Base-by-base conservation (phyloP, 1,284 basidiomycete species). In the Naganishia albida region DNA sequence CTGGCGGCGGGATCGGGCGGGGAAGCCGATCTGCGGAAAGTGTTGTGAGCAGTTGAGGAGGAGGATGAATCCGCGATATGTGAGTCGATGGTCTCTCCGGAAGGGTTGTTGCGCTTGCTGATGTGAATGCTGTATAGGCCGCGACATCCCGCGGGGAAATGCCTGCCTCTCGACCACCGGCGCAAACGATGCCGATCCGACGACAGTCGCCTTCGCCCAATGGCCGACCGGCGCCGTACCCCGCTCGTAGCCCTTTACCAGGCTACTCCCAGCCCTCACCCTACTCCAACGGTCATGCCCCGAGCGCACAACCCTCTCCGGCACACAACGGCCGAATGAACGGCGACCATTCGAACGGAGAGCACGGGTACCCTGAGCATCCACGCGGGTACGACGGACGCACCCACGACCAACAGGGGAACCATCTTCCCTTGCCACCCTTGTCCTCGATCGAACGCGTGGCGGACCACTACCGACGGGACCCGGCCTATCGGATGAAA, bases 31-130 rank as follows among this genome's bases (percentile, higher is more conserved):
- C 7, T 63, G 60, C 20, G 60, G 60, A 8, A 52, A 52, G 30
- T 63, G 60, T 30, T 63, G 60, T 18, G 51, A 52, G 40, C 39
- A 42, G 25, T 43, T 63, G 28, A 38, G 60, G 6, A 42, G 50
- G 43, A 42, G 60, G 12, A 50, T 63, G 50, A 63, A 63, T 53
- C 50, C 60, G 28, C 60, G 60, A 43, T 63, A 52, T 26, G 60
- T 53, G 20, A 63, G 60, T 63, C 3, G 7, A 20, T 7, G 20
- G 7, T 44, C 10, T 8, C 20, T 26, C 23, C 3, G 38, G 28
- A 3, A 42, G 8, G 2, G 10, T 16, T 18, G 2, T 16, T 42
- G 10, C 18, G 3, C 46, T 7, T 10, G n/a, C 20, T 26, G 34
- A 34, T 34, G 10, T 10, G 34, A 10, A 34, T 62, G 18, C 6